phyloP scores from a whole-genome alignment of 140 eudicot genomes.

The Cichorium intybus region DNA sequence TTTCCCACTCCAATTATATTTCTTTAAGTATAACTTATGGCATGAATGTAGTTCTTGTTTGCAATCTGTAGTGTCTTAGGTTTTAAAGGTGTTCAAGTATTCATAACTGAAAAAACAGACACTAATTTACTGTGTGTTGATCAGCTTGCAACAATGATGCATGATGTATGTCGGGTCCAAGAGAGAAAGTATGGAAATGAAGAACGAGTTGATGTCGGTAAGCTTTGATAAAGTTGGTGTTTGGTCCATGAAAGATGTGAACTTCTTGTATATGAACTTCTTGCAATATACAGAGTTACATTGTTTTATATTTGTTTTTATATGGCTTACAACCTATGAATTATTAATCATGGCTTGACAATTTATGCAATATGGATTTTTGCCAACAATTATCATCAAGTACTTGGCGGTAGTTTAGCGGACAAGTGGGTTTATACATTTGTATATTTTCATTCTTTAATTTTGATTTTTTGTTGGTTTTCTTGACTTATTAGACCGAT shows the following conservation, averaged over 20 bases:
- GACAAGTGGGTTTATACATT: no score
- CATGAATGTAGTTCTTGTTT: not conserved
- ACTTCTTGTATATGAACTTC: no score
- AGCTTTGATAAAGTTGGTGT: conserved; percentile 11
- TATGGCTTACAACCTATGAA: not conserved
- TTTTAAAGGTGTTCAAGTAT: not conserved
- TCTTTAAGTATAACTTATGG: not conserved
- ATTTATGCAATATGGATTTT: not conserved
- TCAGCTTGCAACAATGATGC: conserved; percentile 43
- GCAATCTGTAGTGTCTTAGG: not conserved
- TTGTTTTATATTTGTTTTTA: not conserved
- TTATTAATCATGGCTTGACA: not conserved
- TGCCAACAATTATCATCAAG: no score
- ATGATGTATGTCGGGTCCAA: conserved; percentile 5
- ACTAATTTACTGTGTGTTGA: conserved; percentile 21
- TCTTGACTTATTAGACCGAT: no score
- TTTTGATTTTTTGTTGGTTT: no score
- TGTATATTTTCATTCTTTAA: no score
- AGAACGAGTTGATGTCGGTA: not conserved
- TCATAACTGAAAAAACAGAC: not conserved
- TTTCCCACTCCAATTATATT: not conserved
- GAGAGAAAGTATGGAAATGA: conserved; percentile 6
- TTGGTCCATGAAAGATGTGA: conserved; percentile 1
- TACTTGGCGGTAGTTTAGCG: no score
- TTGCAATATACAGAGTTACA: not conserved